A percentile compares a stretch with the other conserved stretches of the same genome.
phyloP scores from a whole-genome alignment of 495 filamentous ascomycete genomes.

The Annulohypoxylon maeteangense region DNA sequence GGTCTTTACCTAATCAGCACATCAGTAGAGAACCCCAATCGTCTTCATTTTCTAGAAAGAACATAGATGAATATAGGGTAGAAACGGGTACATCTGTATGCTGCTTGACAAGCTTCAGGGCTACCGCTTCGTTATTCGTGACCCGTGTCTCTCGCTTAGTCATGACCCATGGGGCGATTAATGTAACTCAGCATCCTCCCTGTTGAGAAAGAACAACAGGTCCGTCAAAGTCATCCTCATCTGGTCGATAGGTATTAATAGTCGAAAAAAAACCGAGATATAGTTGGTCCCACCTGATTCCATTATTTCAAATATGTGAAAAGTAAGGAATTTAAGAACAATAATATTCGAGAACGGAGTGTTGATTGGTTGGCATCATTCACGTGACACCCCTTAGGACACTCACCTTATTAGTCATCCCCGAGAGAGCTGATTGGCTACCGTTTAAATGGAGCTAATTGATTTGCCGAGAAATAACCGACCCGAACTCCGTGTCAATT shows the following conservation, averaged over 20 bases:
- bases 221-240: background rate
- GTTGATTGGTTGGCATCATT: background rate
- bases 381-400: conserved; percentile 38
- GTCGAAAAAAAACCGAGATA: background rate
- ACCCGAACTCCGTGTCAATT: too few relatives aligned
- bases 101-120: background rate
- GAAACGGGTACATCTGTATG: background rate
- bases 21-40: background rate
- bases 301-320: background rate
- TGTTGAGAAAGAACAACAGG: background rate
- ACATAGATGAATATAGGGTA: background rate
- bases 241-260: background rate
- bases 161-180: background rate
- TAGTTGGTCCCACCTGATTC: background rate
- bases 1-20: background rate
- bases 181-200: background rate
- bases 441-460: background rate
- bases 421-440: conserved; percentile 14
- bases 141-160: background rate
- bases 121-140: background rate
- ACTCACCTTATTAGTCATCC: background rate
- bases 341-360: too few relatives aligned
- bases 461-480: conserved; percentile 12
- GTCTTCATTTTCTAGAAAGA: background rate
- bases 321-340: too few relatives aligned